Percentiles rank a stretch among this genome's conserved stretches.
These are phyloP conservation scores for Fusarium sp. DNA, from an alignment of 2,329 filamentous ascomycete genomes.

Conservation along the genomic window DNA sequence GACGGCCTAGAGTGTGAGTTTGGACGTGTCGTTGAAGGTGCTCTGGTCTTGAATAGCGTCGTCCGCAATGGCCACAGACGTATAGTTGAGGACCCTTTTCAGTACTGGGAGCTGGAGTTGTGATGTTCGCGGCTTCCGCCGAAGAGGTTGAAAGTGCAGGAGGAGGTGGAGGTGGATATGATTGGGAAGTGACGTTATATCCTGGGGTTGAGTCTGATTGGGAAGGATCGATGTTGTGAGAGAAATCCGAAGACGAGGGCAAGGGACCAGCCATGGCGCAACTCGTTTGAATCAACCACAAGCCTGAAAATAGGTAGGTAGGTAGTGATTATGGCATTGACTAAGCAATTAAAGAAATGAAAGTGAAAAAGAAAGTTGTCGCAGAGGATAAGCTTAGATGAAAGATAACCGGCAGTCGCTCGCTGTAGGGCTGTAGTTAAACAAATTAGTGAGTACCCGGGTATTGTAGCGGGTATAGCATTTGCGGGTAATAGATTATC, in stretches of 20 bases:
- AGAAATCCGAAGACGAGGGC: conserved; percentile 45
- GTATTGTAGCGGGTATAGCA: background rate
- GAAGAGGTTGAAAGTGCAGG: conserved; percentile 17
- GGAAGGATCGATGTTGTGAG: conserved; percentile 49
- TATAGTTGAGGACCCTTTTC: conserved; percentile 55
- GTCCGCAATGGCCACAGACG: conserved; percentile 64
- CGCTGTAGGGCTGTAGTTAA: conserved; percentile 21
- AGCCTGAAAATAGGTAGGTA: conserved; percentile 35
- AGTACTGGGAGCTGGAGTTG: conserved; percentile 22
- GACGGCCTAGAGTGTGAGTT: conserved; percentile 62
- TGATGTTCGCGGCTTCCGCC: background rate
- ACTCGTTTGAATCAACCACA: conserved; percentile 14
- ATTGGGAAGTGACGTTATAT: conserved; percentile 21
- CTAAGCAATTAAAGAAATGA: background rate
- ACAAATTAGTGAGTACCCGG: conserved; percentile 7
- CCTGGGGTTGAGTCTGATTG: conserved; percentile 35
- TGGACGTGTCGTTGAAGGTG: conserved; percentile 65
- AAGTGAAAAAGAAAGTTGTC: background rate
- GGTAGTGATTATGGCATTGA: conserved; percentile 2
- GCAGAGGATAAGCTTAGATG: background rate
- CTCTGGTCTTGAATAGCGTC: conserved; percentile 64
- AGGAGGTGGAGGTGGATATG: conserved; percentile 29
- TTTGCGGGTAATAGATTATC: conserved; percentile 18
- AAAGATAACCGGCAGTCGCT: background rate
- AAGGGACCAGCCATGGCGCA: conserved; percentile 49